These are phyloP conservation scores for Apodospora peruviana DNA, from an alignment of 495 filamentous ascomycete genomes.

Conservation along the genomic window DNA sequence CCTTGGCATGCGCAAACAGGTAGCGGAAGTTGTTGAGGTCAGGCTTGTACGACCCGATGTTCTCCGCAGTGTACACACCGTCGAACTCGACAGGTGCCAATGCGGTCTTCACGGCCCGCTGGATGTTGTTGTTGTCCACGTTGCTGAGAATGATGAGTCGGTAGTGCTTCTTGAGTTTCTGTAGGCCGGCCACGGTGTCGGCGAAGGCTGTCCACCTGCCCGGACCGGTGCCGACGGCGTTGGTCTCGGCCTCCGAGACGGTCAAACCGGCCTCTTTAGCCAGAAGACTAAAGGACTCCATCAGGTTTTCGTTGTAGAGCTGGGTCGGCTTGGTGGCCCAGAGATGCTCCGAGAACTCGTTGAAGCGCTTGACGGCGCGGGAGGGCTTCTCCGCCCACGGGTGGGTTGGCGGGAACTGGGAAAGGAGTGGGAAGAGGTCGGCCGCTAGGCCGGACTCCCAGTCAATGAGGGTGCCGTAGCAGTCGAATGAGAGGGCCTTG, in stretches of 20 bases:
- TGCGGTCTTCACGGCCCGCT: conserved; percentile 43
- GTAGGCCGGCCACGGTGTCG: conserved; percentile 57
- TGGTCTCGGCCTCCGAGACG: conserved; percentile 20
- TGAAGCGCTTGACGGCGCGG: conserved; percentile 25
- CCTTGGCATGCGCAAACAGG: conserved; percentile 48
- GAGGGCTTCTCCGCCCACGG: conserved; percentile 33
- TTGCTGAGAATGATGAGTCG: conserved; percentile 71
- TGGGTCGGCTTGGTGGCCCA: conserved; percentile 45
- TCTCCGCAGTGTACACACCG: conserved; percentile 66
- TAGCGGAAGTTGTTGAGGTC: conserved; percentile 60
- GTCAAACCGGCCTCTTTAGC: conserved; percentile 35
- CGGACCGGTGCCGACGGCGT: conserved; percentile 51
- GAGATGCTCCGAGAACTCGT: conserved; percentile 27
- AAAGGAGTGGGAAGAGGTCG: conserved; percentile 35
- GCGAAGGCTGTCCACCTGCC: conserved; percentile 59
- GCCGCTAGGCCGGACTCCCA: conserved; percentile 50
- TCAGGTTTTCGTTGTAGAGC: conserved; percentile 54
- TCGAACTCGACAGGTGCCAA: conserved; percentile 50
- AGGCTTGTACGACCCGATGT: conserved; percentile 74
- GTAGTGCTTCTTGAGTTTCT: conserved; percentile 50
- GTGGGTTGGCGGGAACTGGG: conserved; percentile 34
- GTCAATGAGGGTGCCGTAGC: conserved; percentile 80
- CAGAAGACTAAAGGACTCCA: conserved; percentile 42
- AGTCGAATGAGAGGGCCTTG: conserved; percentile 65
- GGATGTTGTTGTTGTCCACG: conserved; percentile 60